Percentiles rank a stretch among this genome's conserved stretches.
Conservation (phyloP, 2,329 filamentous ascomycete species). For the Aspergillus ruber region DNA sequence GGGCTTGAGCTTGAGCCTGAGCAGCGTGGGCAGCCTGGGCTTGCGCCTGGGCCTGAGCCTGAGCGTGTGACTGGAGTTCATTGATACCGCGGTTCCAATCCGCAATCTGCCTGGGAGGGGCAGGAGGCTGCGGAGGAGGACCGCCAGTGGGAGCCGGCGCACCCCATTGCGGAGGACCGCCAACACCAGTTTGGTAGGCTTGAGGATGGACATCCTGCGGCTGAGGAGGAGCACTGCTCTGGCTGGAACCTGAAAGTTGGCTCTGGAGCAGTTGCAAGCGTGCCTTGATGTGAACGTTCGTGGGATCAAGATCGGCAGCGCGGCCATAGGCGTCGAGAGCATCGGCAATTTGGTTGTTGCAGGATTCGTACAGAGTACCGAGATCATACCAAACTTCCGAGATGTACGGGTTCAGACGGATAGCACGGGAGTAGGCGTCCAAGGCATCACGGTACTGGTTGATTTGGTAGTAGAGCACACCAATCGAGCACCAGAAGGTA, state of each 20-base stretch:
- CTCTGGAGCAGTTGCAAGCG: slow-evolving; percentile 82
- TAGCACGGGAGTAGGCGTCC: slow-evolving; percentile 94
- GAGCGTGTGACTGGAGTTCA: slow-evolving; percentile 61
- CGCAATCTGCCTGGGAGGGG: slow-evolving; percentile 55
- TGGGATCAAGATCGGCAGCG: slow-evolving; percentile 87
- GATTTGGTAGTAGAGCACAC: slow-evolving; percentile 98
- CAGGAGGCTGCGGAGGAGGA: slow-evolving; percentile 52
- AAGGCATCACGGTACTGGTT: slow-evolving; percentile 98
- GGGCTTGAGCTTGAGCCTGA: slow-evolving; percentile 1
- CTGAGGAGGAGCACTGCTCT: slow-evolving; percentile 63
- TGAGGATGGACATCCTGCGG: slow-evolving; percentile 95
- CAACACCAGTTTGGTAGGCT: slow-evolving; percentile 80
- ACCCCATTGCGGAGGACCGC: slow-evolving; percentile 84
- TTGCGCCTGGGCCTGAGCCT: slow-evolving; percentile 16
- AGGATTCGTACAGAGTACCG: slow-evolving; percentile 94
- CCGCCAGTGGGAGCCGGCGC: slow-evolving; percentile 54
- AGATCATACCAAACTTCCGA: slow-evolving; percentile 99
- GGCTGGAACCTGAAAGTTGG: slow-evolving; percentile 62
- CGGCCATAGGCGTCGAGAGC: slow-evolving; percentile 92
- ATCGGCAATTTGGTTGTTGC: slow-evolving; percentile 97
- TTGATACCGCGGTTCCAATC: slow-evolving; percentile 65
- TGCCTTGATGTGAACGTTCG: slow-evolving; percentile 93
- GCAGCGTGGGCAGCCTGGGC: slow-evolving; percentile 3
- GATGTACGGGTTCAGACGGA: slow-evolving; percentile 94
- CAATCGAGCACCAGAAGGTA: slow-evolving; percentile 99